Evolutionary conservation across 495 filamentous ascomycete genomes (phyloP).

Genomic region (Sporormia fimetaria): DNA sequence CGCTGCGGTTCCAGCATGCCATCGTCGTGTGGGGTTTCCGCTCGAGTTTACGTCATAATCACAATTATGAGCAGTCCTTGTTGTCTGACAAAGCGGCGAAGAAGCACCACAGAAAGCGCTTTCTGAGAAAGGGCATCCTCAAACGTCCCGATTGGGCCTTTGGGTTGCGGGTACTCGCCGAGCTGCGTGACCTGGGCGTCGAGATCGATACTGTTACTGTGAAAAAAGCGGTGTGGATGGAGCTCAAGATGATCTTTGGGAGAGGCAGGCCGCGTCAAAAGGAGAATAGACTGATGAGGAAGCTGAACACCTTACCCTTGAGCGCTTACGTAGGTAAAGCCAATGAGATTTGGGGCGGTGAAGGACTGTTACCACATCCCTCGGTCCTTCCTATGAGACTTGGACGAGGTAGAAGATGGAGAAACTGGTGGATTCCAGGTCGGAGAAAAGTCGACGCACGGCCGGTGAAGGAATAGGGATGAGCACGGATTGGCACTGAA

Average conservation of each 20-base stretch:
- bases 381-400: too few relatives aligned
- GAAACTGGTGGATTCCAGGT: too few relatives aligned
- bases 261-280: slow-evolving; percentile 5
- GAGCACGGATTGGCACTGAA: too few relatives aligned
- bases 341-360: slow-evolving; percentile 21
- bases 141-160: slow-evolving; percentile 13
- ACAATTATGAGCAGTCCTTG: slow-evolving; percentile 12
- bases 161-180: slow-evolving; percentile 15
- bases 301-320: slow-evolving; percentile 5
- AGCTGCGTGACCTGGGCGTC: slow-evolving; percentile 15
- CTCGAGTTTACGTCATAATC: slow-evolving; percentile 11
- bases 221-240: slow-evolving; percentile 12
- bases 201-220: slow-evolving; percentile 12
- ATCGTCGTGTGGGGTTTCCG: slow-evolving; percentile 23
- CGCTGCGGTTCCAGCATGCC: slow-evolving; percentile 9
- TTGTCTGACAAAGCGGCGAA: background rate
- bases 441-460: too few relatives aligned
- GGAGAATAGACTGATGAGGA: slow-evolving; percentile 15
- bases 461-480: too few relatives aligned
- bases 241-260: slow-evolving; percentile 15
- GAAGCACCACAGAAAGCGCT: background rate
- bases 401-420: too few relatives aligned
- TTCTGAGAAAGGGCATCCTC: slow-evolving; percentile 1
- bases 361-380: too few relatives aligned
- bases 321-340: slow-evolving; percentile 8